A percentile compares a stretch with the other conserved stretches of the same genome.
Conservation (phyloP, 805 yeast species). For the Scheffersomyces stipitis region DNA sequence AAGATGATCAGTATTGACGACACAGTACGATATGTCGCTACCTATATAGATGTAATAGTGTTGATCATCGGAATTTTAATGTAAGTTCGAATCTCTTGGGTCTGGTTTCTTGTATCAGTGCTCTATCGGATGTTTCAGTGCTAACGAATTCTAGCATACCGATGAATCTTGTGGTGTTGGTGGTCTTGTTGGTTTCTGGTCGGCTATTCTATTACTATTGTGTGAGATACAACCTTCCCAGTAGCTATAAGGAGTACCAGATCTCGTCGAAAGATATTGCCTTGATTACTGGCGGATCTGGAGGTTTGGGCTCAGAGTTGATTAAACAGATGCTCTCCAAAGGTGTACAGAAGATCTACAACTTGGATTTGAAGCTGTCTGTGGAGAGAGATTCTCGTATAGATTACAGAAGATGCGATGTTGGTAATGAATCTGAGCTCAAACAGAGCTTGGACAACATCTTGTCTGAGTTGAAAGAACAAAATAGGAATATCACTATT, state of each 20-base stretch:
- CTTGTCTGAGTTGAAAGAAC: conserved; percentile 3
- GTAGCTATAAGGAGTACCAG: conserved; percentile 1
- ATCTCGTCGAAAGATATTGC: conserved; percentile 16
- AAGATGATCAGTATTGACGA: too few species aligned
- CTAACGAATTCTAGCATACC: too few species aligned
- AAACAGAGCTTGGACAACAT: conserved; percentile 12
- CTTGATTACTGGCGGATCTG: conserved; percentile 51
- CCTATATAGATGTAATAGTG: too few species aligned
- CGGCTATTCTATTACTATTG: too few species aligned
- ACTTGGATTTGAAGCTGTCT: conserved; percentile 30
- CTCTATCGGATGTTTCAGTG: too few species aligned
- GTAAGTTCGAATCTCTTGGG: too few species aligned
- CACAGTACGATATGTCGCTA: too few species aligned
- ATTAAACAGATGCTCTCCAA: conserved; percentile 22
- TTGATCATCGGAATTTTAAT: too few species aligned
- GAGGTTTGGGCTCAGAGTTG: conserved; percentile 49
- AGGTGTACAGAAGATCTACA: conserved; percentile 20
- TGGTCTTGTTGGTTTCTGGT: too few species aligned
- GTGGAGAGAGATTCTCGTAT: conserved; percentile 12
- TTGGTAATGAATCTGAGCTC: conserved; percentile 17
- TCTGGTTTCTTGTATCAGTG: too few species aligned
- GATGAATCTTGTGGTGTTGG: too few species aligned
- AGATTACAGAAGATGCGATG: conserved; percentile 23
- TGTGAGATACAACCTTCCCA: neutral
- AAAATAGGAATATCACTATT: conserved; percentile 22